Conservation (phyloP, 2,329 filamentous ascomycete species). For the Fonsecaea nubica region DNA sequence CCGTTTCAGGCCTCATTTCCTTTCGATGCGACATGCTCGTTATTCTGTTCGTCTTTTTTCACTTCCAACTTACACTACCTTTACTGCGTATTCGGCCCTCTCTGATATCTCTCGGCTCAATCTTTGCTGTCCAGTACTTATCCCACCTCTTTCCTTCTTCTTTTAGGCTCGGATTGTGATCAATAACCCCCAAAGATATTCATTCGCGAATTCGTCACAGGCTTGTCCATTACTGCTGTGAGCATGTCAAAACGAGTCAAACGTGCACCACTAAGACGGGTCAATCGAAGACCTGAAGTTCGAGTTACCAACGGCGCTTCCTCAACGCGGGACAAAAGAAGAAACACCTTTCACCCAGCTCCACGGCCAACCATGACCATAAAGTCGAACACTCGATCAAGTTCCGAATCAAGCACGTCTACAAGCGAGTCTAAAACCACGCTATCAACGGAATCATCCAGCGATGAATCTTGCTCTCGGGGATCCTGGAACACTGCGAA, state of each 20-base stretch:
- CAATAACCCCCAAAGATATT: not conserved
- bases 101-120: not conserved
- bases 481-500: not conserved
- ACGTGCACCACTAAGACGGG: not conserved
- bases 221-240: not conserved
- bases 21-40: not conserved
- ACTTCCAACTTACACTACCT: not conserved
- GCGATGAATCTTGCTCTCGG: constrained; percentile 10
- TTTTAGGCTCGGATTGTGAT: not conserved
- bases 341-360: not conserved
- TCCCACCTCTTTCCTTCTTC: not conserved
- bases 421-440: not conserved
- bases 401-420: not conserved
- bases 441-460: not conserved
- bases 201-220: not conserved
- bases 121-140: not conserved
- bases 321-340: not conserved
- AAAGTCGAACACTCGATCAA: not conserved
- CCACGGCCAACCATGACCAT: not conserved
- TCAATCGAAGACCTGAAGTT: not conserved
- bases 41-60: not conserved
- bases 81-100: not conserved
- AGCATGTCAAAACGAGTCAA: not conserved
- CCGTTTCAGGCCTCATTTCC: not conserved
- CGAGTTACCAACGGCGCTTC: not conserved